Evolutionary conservation across 2,329 filamentous ascomycete species (phyloP).

Genomic region (Penicillium sp.): DNA sequence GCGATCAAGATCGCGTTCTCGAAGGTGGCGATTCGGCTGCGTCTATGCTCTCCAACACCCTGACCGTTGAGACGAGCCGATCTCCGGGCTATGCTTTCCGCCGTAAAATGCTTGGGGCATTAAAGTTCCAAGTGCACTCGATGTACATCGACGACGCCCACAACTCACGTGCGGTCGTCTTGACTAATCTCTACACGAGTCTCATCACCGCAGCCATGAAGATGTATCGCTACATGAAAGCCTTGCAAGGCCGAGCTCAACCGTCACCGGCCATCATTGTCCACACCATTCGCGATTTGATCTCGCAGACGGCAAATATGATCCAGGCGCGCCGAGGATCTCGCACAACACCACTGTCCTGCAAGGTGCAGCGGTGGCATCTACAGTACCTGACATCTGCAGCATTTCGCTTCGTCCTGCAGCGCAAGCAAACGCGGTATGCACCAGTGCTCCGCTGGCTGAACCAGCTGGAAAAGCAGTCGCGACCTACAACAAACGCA

Average conservation of each 20-base stretch:
- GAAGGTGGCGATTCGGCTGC: slow-evolving; percentile 48
- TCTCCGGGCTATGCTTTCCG: slow-evolving; percentile 71
- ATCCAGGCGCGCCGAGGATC: slow-evolving; percentile 48
- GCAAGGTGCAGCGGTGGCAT: slow-evolving; percentile 56
- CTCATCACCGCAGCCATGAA: slow-evolving; percentile 76
- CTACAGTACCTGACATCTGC: slow-evolving; percentile 59
- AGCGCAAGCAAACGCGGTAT: slow-evolving; percentile 66
- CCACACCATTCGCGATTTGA: slow-evolving; percentile 59
- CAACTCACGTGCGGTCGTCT: slow-evolving; percentile 64
- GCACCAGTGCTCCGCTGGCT: slow-evolving; percentile 63
- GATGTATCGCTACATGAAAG: slow-evolving; percentile 55
- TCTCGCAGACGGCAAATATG: slow-evolving; percentile 58
- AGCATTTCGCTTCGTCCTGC: slow-evolving; percentile 65
- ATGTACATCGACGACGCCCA: slow-evolving; percentile 54
- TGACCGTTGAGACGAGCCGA: slow-evolving; percentile 72
- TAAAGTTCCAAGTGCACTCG: slow-evolving; percentile 74
- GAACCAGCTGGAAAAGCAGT: slow-evolving; percentile 42
- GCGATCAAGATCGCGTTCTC: slow-evolving; percentile 52
- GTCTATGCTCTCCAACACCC: slow-evolving; percentile 57
- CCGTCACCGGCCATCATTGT: slow-evolving; percentile 58
- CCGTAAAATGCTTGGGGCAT: slow-evolving; percentile 65
- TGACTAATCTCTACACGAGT: slow-evolving; percentile 67
- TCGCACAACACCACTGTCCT: slow-evolving; percentile 42
- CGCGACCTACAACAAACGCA: slow-evolving; percentile 34
- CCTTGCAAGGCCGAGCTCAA: slow-evolving; percentile 50